Conservation (phyloP, 2,329 filamentous ascomycete genomes). For the Neocucurbitaria cava region DNA sequence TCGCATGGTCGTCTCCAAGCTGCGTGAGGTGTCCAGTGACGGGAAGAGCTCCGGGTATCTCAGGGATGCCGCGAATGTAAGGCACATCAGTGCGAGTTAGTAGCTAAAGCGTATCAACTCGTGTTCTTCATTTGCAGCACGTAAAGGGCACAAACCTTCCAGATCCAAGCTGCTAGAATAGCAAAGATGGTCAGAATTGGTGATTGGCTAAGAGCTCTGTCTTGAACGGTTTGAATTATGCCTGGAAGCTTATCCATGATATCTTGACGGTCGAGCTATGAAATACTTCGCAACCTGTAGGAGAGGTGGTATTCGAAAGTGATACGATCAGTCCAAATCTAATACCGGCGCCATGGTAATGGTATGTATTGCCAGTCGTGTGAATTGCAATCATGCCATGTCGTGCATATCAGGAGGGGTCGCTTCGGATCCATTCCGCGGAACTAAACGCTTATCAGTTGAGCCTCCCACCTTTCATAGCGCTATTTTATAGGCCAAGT, state of each 20-base stretch:
- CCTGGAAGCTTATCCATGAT: slow-evolving; percentile 7
- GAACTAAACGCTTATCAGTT: slow-evolving; percentile 12
- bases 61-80: slow-evolving; percentile 57
- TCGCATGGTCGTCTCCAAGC: slow-evolving; percentile 62
- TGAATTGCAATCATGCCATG: not conserved
- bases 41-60: slow-evolving; percentile 60
- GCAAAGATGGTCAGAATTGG: not conserved
- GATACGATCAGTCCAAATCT: not conserved
- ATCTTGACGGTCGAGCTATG: too few species aligned
- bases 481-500: not conserved
- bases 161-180: not conserved
- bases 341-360: not conserved
- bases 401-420: slow-evolving; percentile 18
- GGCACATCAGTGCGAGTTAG: slow-evolving; percentile 56
- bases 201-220: slow-evolving; percentile 3
- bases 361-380: not conserved
- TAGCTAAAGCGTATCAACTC: slow-evolving; percentile 2
- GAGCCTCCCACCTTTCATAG: slow-evolving; percentile 6
- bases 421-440: slow-evolving; percentile 15
- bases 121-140: not conserved
- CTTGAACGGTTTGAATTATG: not conserved
- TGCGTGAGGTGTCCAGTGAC: slow-evolving; percentile 59
- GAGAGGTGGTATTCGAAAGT: not conserved
- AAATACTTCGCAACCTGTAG: not conserved
- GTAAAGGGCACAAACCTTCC: slow-evolving; percentile 4